phyloP scores from a whole-genome alignment of 169 alveolate genomes.

The Blepharisma undulans region DNA sequence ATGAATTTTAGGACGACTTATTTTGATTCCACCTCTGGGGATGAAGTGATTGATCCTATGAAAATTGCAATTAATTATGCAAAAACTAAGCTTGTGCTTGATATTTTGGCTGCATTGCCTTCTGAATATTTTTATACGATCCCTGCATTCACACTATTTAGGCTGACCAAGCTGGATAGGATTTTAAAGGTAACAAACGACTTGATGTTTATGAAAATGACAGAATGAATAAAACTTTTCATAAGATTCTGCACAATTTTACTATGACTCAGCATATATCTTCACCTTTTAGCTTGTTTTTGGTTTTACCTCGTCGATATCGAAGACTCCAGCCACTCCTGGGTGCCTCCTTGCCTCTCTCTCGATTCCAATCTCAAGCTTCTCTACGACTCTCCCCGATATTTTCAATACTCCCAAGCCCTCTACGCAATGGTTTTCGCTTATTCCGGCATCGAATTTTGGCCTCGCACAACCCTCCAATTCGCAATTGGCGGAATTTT shows the following conservation, averaged over 20 bases:
- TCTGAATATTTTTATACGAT: not conserved
- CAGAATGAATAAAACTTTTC: not conserved
- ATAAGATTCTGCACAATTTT: not conserved
- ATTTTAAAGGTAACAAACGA: not conserved
- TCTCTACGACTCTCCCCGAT: not conserved
- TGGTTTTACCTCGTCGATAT: not conserved
- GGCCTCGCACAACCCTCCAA: not conserved
- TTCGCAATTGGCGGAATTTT: not conserved
- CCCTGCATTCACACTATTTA: not conserved
- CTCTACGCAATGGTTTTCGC: not conserved
- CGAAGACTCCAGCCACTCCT: not conserved
- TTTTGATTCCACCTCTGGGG: slow-evolving; percentile 22
- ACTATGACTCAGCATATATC: not conserved
- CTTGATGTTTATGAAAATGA: not conserved
- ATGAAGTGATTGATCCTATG: slow-evolving; percentile 19
- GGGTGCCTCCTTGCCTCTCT: too few relatives aligned
- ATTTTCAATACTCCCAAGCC: not conserved
- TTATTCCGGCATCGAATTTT: not conserved
- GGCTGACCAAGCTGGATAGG: not conserved
- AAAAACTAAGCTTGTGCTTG: slow-evolving; percentile 32
- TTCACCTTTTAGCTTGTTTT: slow-evolving; percentile 27
- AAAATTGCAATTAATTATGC: slow-evolving; percentile 33
- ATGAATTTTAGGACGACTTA: slow-evolving; percentile 50
- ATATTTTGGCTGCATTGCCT: slow-evolving; percentile 47
- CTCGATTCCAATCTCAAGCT: not conserved